phyloP scores from a whole-genome alignment of 2,329 filamentous ascomycete genomes.

The Ophiostoma sp. region DNA sequence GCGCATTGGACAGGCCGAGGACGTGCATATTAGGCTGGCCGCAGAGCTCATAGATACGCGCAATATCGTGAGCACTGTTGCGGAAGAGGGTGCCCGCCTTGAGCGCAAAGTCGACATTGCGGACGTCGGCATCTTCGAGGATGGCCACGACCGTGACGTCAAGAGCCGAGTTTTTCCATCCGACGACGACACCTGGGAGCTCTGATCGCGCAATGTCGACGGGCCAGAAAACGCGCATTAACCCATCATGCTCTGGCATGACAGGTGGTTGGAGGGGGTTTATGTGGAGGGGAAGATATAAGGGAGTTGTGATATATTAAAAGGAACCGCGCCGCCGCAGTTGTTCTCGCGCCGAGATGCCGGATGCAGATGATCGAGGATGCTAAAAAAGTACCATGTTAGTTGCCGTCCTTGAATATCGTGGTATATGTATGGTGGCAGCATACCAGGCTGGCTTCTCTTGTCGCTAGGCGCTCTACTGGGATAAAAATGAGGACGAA shows the following conservation, averaged over 20 bases:
- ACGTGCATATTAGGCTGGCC: conserved; percentile 81
- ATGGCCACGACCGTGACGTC: conserved; percentile 90
- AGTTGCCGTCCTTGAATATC: neutral
- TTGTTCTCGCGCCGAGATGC: conserved; percentile 94
- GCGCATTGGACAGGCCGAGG: conserved; percentile 75
- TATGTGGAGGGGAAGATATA: conserved; percentile 27
- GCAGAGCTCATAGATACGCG: conserved; percentile 80
- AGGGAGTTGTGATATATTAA: conserved; percentile 46
- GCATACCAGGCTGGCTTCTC: conserved; percentile 77
- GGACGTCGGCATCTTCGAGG: conserved; percentile 84
- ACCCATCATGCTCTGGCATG: conserved; percentile 76
- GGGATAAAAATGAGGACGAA: conserved; percentile 85
- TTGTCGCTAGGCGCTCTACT: conserved; percentile 75
- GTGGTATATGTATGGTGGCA: conserved; percentile 38
- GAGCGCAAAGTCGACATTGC: conserved; percentile 84
- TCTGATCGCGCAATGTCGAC: conserved; percentile 74
- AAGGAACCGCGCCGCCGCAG: conserved; percentile 92
- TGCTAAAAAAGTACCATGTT: conserved; percentile 56
- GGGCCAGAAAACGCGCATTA: conserved; percentile 99
- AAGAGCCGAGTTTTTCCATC: conserved; percentile 89
- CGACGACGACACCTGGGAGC: conserved; percentile 81
- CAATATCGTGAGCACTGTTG: conserved; percentile 75
- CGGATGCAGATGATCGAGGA: conserved; percentile 72
- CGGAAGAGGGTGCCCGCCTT: conserved; percentile 80
- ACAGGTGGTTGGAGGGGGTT: conserved; percentile 47